These are phyloP conservation scores for Oidium heveae DNA, from an alignment of 2,329 filamentous ascomycete species.

Conservation along the genomic window DNA sequence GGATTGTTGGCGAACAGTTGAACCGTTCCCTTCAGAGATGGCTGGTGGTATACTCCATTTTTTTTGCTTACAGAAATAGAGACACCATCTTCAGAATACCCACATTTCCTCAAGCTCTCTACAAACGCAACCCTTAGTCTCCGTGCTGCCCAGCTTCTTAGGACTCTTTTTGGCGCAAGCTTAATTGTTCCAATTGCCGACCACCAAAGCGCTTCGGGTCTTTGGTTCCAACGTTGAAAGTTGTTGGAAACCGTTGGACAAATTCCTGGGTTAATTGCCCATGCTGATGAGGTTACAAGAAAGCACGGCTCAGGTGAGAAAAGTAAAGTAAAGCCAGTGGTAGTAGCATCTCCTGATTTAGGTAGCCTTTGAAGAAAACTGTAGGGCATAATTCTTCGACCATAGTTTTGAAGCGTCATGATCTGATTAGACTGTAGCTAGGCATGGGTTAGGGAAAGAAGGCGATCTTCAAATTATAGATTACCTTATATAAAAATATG, in stretches of 20 bases:
- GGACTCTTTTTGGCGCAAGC: constrained; percentile 16
- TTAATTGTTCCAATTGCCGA: constrained; percentile 14
- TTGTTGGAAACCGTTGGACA: background rate
- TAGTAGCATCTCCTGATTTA: background rate
- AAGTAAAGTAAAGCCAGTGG: background rate
- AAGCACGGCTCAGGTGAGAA: background rate
- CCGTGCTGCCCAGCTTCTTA: constrained; percentile 21
- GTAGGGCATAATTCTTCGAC: background rate
- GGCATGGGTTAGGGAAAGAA: too few relatives aligned
- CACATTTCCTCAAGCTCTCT: constrained; percentile 19
- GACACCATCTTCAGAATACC: constrained; percentile 17
- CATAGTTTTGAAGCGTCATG: background rate
- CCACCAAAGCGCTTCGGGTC: constrained; percentile 22
- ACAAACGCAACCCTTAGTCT: constrained; percentile 20
- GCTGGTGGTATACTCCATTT: constrained; percentile 7
- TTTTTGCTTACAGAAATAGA: constrained; percentile 2
- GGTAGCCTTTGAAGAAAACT: background rate
- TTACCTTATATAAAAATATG: too few relatives aligned
- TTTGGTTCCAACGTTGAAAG: constrained; percentile 7
- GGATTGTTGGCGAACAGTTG: constrained; percentile 5
- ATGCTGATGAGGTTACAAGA: background rate
- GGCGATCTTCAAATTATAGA: too few relatives aligned
- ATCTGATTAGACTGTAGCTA: background rate
- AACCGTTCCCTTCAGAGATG: constrained; percentile 15
- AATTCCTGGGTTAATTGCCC: background rate